Conservation (phyloP, 148 eudicot genomes). For the Rhododendron kiyosumense region DNA sequence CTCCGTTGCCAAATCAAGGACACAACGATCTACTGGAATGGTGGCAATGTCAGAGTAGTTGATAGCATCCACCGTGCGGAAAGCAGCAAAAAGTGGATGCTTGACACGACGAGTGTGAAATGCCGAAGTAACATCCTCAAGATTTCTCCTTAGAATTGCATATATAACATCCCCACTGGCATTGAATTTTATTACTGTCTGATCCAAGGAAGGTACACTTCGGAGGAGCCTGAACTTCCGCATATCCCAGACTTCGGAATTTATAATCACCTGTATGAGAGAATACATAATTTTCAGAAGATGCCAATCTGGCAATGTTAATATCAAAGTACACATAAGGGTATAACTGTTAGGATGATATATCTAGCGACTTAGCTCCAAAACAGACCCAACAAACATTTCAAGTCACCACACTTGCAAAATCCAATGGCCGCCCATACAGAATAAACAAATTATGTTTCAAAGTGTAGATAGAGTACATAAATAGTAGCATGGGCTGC, state of each 20-base stretch:
- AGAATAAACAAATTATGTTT: background rate
- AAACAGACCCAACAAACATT: background rate
- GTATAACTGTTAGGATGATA: background rate
- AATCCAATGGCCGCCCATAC: background rate
- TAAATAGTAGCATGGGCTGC: background rate
- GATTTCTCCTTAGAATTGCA: slow-evolving; percentile 78
- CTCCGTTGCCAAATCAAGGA: slow-evolving; percentile 82
- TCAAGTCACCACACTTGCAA: background rate
- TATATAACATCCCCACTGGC: slow-evolving; percentile 84
- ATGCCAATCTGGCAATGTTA: background rate
- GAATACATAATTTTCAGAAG: background rate
- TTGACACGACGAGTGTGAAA: slow-evolving; percentile 71
- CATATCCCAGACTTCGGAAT: slow-evolving; percentile 97
- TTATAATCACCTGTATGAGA: slow-evolving; percentile 72
- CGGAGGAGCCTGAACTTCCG: slow-evolving; percentile 81
- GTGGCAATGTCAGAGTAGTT: slow-evolving; percentile 88
- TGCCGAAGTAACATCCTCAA: slow-evolving; percentile 70
- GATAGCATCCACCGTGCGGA: slow-evolving; percentile 90
- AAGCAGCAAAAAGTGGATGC: slow-evolving; percentile 78
- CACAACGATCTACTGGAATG: slow-evolving; percentile 79
- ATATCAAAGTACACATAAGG: background rate
- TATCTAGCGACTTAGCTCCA: background rate
- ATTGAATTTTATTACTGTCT: slow-evolving; percentile 76
- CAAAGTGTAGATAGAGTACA: background rate
- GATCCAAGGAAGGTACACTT: slow-evolving; percentile 88